Conservation (phyloP, 768 basidiomycete species). For the Leucocoprinus leucothites region DNA sequence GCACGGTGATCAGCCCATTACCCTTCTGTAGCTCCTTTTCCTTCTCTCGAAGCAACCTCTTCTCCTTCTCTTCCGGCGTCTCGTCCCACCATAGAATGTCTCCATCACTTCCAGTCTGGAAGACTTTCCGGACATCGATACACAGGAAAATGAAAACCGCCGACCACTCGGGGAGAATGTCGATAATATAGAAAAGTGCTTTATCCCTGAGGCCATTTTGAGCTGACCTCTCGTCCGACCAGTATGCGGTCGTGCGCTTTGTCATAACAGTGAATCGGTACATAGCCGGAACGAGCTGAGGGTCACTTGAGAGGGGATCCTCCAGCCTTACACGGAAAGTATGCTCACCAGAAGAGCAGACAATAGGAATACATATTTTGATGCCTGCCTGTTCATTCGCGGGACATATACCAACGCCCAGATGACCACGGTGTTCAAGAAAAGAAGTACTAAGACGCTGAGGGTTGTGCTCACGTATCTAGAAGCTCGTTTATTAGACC, state of each 20-base stretch:
- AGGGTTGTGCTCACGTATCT: conserved; percentile 27
- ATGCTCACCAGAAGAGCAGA: background rate
- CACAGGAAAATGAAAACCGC: conserved; percentile 18
- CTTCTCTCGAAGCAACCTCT: conserved; percentile 17
- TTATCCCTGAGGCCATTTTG: conserved; percentile 25
- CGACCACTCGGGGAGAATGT: conserved; percentile 31
- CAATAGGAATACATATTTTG: background rate
- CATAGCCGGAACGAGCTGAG: conserved; percentile 23
- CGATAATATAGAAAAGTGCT: conserved; percentile 28
- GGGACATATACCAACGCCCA: conserved; percentile 21
- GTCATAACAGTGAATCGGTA: conserved; percentile 32
- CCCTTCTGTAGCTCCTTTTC: conserved; percentile 16
- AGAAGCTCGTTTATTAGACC: background rate
- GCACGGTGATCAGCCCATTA: conserved; percentile 3
- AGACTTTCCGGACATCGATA: conserved; percentile 25
- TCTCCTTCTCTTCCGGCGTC: conserved; percentile 20
- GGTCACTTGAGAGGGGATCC: background rate
- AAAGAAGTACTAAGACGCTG: conserved; percentile 22
- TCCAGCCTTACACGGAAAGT: background rate
- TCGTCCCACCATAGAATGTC: conserved; percentile 21
- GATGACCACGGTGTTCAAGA: conserved; percentile 16
- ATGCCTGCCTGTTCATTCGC: conserved; percentile 19
- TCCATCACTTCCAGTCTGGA: conserved; percentile 24
- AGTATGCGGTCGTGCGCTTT: conserved; percentile 22
- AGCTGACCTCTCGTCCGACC: conserved; percentile 21